Conservation (phyloP, 805 yeast species). For the Schwanniomyces yamadae region DNA sequence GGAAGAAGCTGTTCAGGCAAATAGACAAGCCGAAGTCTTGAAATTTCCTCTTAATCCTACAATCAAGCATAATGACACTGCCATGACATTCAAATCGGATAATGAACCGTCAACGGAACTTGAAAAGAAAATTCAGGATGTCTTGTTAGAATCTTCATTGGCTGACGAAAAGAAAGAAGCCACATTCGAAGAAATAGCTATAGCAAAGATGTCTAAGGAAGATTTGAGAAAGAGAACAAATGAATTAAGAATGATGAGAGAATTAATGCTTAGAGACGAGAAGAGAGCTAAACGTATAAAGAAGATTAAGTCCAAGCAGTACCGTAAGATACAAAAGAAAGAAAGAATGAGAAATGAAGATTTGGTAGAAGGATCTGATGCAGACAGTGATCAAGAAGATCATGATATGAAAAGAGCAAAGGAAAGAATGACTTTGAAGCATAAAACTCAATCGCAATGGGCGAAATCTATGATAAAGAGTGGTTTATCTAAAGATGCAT, state of each 20-base stretch:
- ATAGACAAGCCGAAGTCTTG: constrained; percentile 82
- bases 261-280: constrained; percentile 94
- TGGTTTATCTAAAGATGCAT: constrained; percentile 85
- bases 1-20: constrained; percentile 77
- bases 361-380: constrained; percentile 61
- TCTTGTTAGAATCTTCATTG: constrained; percentile 64
- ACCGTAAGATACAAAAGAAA: constrained; percentile 80
- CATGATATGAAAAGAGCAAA: constrained; percentile 76
- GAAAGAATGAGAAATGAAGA: constrained; percentile 71
- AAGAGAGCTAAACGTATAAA: constrained; percentile 85
- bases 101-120: constrained; percentile 55
- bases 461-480: constrained; percentile 86
- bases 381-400: constrained; percentile 53
- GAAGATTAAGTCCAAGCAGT: constrained; percentile 91
- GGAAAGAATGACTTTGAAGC: constrained; percentile 90
- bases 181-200: constrained; percentile 83
- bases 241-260: constrained; percentile 89
- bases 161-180: constrained; percentile 73
- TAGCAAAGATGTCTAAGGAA: constrained; percentile 75
- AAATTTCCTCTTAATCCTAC: constrained; percentile 66
- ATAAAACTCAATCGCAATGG: constrained; percentile 86
- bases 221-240: constrained; percentile 75
- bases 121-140: constrained; percentile 61
- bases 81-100: constrained; percentile 51
- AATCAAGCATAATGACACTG: constrained; percentile 41